Evolutionary conservation across 1,139 yeast species (phyloP).

Genomic region (Blastobotrys aristatus): DNA sequence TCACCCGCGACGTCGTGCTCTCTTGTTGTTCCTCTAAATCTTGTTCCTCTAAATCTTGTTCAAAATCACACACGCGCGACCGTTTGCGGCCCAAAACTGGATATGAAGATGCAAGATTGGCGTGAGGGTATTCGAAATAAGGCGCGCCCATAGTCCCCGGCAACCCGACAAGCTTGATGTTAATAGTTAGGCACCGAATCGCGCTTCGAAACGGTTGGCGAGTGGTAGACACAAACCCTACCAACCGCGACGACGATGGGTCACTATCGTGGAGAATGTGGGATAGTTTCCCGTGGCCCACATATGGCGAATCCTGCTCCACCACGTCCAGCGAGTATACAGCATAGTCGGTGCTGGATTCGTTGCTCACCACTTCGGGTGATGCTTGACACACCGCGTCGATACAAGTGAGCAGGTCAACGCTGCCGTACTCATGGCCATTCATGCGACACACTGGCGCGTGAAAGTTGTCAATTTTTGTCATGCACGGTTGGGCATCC

Average conservation of each 20-base stretch:
- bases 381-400: slow-evolving; percentile 32
- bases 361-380: slow-evolving; percentile 35
- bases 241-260: slow-evolving; percentile 19
- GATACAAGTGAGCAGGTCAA: slow-evolving; percentile 32
- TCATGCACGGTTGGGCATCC: slow-evolving; percentile 30
- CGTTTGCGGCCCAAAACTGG: too few relatives aligned
- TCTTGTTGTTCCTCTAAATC: too few relatives aligned
- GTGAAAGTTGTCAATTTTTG: slow-evolving; percentile 20
- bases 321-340: slow-evolving; percentile 39
- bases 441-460: slow-evolving; percentile 14
- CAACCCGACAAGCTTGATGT: slow-evolving; percentile 23
- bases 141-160: slow-evolving; percentile 9
- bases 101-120: too few relatives aligned
- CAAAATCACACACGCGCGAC: too few relatives aligned
- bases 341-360: slow-evolving; percentile 34
- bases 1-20: too few relatives aligned
- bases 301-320: slow-evolving; percentile 37
- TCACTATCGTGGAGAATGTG: slow-evolving; percentile 21
- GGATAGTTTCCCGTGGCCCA: slow-evolving; percentile 40
- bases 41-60: too few relatives aligned
- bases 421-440: slow-evolving; percentile 30
- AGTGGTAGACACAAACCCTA: slow-evolving; percentile 23
- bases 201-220: slow-evolving; percentile 18
- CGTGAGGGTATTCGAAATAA: background rate
- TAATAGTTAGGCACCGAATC: slow-evolving; percentile 23